Percentiles rank a stretch among this genome's conserved stretches.
These are phyloP conservation scores for Fusarium floridanum DNA, from an alignment of 2,329 filamentous ascomycete genomes.

Conservation along the genomic window DNA sequence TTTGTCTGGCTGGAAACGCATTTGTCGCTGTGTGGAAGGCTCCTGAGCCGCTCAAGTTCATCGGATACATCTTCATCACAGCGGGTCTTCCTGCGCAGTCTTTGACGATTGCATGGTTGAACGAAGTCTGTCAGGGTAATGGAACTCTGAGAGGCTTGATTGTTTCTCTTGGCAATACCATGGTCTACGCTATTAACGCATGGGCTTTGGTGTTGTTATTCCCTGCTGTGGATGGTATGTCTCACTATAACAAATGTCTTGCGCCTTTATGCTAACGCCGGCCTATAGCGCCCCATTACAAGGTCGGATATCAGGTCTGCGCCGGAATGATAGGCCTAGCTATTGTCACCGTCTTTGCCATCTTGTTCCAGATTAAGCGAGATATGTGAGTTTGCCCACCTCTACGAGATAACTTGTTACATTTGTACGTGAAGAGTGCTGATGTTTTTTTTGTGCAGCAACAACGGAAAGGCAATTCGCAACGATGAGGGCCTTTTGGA, in stretches of 20 bases:
- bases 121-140: constrained; percentile 25
- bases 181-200: constrained; percentile 26
- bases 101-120: constrained; percentile 22
- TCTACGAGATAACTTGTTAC: not conserved
- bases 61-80: constrained; percentile 25
- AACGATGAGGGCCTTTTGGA: constrained; percentile 22
- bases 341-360: constrained; percentile 14
- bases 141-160: constrained; percentile 22
- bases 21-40: constrained; percentile 21
- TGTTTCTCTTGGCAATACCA: constrained; percentile 21
- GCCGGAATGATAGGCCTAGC: constrained; percentile 17
- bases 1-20: constrained; percentile 19
- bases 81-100: constrained; percentile 24
- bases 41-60: constrained; percentile 22
- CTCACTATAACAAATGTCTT: too few species aligned
- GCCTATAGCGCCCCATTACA: constrained; percentile 10
- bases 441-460: not conserved
- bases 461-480: constrained; percentile 12
- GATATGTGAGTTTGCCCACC: constrained; percentile 8
- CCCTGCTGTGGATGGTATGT: constrained; percentile 19
- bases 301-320: constrained; percentile 20
- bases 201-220: constrained; percentile 25
- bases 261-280: too few species aligned
- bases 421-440: not conserved
- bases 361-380: constrained; percentile 13